phyloP scores from a whole-genome alignment of 208 protist species.

The Trypanosoma theileri region DNA sequence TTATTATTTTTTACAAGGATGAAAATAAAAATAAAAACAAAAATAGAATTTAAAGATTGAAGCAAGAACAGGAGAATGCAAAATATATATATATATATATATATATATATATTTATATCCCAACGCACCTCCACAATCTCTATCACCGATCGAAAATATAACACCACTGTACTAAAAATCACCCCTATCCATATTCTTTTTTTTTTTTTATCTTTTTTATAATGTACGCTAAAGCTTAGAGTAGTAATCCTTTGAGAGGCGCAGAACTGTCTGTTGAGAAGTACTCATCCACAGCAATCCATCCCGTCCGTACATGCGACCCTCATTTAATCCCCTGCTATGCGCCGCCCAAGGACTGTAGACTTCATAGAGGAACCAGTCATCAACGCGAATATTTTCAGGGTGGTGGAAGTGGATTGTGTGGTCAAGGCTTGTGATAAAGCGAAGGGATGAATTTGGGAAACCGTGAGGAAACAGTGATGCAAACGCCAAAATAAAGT shows the following conservation, averaged over 20 bases:
- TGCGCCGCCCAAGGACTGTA: conserved; percentile 33
- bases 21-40: too few relatives aligned
- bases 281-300: conserved; percentile 51
- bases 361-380: conserved; percentile 61
- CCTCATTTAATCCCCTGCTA: conserved; percentile 38
- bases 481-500: conserved; percentile 42
- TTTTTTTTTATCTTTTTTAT: conserved; percentile 2
- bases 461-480: conserved; percentile 31
- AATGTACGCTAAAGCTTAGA: conserved; percentile 22
- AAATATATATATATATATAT: too few relatives aligned
- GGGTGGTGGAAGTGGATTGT: conserved; percentile 53
- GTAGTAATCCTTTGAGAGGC: conserved; percentile 21
- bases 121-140: background rate
- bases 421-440: conserved; percentile 64
- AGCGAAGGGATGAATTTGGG: conserved; percentile 23
- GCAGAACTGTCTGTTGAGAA: conserved; percentile 46
- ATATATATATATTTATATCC: too few relatives aligned
- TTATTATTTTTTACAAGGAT: too few relatives aligned
- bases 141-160: background rate
- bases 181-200: background rate
- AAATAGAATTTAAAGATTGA: too few relatives aligned
- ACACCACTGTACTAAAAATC: background rate
- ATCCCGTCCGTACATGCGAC: conserved; percentile 42
- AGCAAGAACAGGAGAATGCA: too few relatives aligned
- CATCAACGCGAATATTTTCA: conserved; percentile 29